Evolutionary conservation across 176 grass and related monocot genomes (phyloP).

Genomic region (Oryza australiensis): DNA sequence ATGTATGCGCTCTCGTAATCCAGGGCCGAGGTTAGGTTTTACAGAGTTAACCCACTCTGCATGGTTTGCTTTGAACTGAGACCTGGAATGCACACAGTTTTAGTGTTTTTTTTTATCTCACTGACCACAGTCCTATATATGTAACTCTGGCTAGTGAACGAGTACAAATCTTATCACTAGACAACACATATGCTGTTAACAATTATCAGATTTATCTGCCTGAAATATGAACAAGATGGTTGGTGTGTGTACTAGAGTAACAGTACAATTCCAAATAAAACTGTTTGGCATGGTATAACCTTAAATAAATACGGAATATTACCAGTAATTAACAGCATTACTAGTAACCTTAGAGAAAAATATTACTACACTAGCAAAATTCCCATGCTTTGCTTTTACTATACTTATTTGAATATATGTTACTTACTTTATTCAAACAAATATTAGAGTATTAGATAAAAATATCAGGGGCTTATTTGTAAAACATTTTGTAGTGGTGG

Average conservation of each 20-base stretch:
- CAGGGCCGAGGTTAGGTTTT: slow-evolving; percentile 76
- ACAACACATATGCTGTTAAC: neutral
- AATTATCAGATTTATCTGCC: neutral
- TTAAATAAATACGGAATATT: no score
- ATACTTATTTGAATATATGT: no score
- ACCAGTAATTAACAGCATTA: neutral
- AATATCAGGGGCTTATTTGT: no score
- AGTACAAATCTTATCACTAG: neutral
- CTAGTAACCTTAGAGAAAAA: neutral
- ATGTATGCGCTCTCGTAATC: slow-evolving; percentile 59
- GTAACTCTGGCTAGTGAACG: neutral
- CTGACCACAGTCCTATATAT: neutral
- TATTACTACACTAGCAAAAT: neutral
- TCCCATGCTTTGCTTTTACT: no score
- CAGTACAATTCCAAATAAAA: neutral
- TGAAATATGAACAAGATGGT: slow-evolving; percentile 1
- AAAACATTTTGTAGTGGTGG: no score
- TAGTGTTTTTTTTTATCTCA: neutral
- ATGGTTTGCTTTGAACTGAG: slow-evolving; percentile 85
- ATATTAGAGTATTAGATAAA: no score
- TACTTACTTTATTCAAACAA: no score
- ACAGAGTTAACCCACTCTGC: slow-evolving; percentile 64
- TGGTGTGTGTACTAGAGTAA: slow-evolving; percentile 1
- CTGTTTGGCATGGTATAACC: neutral
- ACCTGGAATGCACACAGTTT: slow-evolving; percentile 41